Evolutionary conservation across 1,284 basidiomycete genomes (phyloP).

Genomic region (Athelia sp.): DNA sequence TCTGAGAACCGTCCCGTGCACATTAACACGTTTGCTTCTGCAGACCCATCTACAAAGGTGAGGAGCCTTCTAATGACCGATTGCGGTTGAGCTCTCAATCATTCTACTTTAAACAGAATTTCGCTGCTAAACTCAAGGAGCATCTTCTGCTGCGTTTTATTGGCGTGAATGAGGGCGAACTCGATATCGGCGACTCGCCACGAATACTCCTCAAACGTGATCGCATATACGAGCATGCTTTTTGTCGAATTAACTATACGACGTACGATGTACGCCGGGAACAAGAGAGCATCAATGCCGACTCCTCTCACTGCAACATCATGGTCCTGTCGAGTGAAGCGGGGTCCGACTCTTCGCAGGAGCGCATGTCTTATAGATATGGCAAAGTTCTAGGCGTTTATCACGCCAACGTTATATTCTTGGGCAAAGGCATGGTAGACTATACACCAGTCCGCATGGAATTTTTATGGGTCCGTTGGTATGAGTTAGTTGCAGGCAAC

Average conservation of each 20-base stretch:
- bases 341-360: not conserved
- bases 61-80: too few species aligned
- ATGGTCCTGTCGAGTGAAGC: not conserved
- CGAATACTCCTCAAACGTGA: not conserved
- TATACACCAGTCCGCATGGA: not conserved
- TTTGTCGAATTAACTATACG: not conserved
- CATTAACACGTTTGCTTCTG: too few species aligned
- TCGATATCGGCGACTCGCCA: too few species aligned
- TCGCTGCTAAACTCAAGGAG: too few species aligned
- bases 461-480: conserved; percentile 1
- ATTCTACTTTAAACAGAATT: too few species aligned
- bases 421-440: not conserved
- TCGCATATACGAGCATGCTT: not conserved
- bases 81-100: too few species aligned
- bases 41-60: too few species aligned
- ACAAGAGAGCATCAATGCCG: not conserved
- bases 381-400: not conserved
- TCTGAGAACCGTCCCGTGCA: too few species aligned
- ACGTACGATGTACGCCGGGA: not conserved
- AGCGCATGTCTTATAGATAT: not conserved
- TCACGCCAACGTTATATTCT: not conserved
- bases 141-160: too few species aligned
- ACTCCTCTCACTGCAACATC: not conserved
- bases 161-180: too few species aligned
- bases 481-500: not conserved